Conservation (phyloP, 306 rosid genomes). For the Corylus heterophylla region DNA sequence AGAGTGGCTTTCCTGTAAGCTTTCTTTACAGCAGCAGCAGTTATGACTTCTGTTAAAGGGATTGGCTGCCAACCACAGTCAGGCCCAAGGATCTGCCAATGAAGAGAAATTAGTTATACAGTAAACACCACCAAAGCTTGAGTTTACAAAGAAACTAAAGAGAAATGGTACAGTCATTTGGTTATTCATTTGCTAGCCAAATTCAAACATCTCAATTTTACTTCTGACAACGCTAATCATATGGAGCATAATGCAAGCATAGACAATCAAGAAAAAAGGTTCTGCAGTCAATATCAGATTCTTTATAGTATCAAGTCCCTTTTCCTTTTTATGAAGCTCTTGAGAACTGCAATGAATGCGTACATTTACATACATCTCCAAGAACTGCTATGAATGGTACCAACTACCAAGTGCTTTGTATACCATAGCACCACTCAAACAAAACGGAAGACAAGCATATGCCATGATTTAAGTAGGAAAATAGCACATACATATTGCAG, state of each 20-base stretch:
- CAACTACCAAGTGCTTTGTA: not conserved
- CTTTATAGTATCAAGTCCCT: not conserved
- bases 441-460: not conserved
- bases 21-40: conserved; percentile 89
- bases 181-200: not conserved
- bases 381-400: not conserved
- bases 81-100: conserved; percentile 81
- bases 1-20: conserved; percentile 98
- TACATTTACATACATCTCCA: not conserved
- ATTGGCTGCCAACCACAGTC: conserved; percentile 92
- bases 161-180: not conserved
- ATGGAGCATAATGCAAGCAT: not conserved
- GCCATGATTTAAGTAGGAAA: conserved; percentile 10
- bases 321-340: not conserved
- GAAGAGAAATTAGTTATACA: conserved; percentile 5
- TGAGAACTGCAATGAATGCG: not conserved
- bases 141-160: not conserved
- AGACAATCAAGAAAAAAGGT: not conserved
- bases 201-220: not conserved
- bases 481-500: conserved; percentile 88
- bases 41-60: conserved; percentile 86
- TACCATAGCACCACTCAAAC: not conserved
- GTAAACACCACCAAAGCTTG: not conserved
- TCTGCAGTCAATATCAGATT: not conserved
- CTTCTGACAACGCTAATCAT: not conserved